phyloP scores from a whole-genome alignment of 2,329 filamentous ascomycete species.

The Penicillium sp. region DNA sequence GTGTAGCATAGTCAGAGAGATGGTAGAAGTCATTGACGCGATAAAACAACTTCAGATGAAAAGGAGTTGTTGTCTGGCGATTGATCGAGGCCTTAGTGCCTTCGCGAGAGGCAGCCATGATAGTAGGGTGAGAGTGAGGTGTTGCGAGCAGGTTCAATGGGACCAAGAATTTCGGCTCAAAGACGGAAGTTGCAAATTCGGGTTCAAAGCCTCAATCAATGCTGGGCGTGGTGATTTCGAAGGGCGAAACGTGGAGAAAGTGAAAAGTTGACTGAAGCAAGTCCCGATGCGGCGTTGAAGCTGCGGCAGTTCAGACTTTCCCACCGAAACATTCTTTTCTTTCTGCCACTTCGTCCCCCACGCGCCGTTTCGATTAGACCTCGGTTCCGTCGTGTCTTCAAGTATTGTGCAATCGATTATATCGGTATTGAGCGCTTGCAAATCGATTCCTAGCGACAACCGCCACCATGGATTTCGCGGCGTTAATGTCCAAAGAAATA shows the following conservation, averaged over 20 bases:
- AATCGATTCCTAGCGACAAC: not conserved
- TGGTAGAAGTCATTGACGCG: conserved; percentile 65
- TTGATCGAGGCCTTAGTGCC: conserved; percentile 48
- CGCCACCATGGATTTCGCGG: conserved; percentile 81
- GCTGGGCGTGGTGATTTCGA: not conserved
- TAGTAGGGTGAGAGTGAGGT: conserved; percentile 1
- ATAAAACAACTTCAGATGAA: conserved; percentile 82
- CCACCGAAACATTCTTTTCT: not conserved
- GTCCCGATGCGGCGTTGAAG: not conserved
- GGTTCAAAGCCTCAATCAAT: no score
- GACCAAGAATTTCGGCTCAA: not conserved
- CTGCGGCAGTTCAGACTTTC: not conserved
- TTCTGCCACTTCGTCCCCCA: not conserved
- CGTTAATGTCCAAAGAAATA: conserved; percentile 89
- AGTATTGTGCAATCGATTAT: no score
- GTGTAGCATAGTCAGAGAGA: conserved; percentile 38
- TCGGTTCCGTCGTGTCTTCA: not conserved
- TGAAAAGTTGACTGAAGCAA: not conserved
- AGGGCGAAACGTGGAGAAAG: conserved; percentile 1
- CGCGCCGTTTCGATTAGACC: not conserved
- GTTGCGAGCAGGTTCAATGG: not conserved
- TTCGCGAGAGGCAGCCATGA: conserved; percentile 25
- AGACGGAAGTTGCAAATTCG: not conserved
- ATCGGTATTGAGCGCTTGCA: no score
- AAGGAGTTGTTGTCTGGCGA: conserved; percentile 67